Evolutionary conservation across 2,329 filamentous ascomycete species (phyloP), one percentile per base, ranked within the genome.

Genomic region (Phyllosticta citriasiana): DNA sequence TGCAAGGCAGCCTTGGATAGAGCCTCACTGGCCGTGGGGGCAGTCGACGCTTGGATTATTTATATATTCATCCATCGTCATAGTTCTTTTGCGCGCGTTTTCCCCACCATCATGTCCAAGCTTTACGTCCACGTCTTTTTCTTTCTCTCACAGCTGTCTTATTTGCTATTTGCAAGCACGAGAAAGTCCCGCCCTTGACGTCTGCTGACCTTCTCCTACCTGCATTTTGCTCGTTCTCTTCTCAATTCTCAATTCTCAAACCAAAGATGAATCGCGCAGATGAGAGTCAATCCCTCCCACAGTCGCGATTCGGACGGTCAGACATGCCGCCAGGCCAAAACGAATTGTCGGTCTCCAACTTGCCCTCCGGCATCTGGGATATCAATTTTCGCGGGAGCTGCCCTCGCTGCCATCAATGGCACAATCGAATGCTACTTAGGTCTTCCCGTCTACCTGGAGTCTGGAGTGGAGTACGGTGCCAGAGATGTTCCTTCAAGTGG

Each of bases 401-500:
- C 24, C 64, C 64, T 7, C 25, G 52, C 16, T 65, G 64, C 35
- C 59, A 63, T 27, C 64, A 63, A 27, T 63, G 60, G 59, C 62
- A 65, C 33, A 59, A 64, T 30, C 57, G 50, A 19, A 58, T 58
- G 51, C 50, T 53, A 1, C 30, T 64, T 4, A 60, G 51, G 16
- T 35, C 62, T 3, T 63, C 64, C 3, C 54, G 51, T 19, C 47
- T 55, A 4, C 64, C 62, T 22, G 59, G 55, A 10, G 58, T 59
- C 6, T 64, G 62, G 30, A 62, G 60, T 8, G 59, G 60, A 53
- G 30, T 65, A 24, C 57, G 62, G 53, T 65, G 64, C 30, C 55
- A 62, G 33, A 62, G 59, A n/a, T 65, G 64, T 33, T 24, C 22
- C n/a, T 52, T 59, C 52, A 65, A 62, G 57, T 63, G 59, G 64